Evolutionary conservation across 2,329 filamentous ascomycete species (phyloP), one percentile per base, ranked within the genome.

Genomic region (Phyllosticta citrichinensis): DNA sequence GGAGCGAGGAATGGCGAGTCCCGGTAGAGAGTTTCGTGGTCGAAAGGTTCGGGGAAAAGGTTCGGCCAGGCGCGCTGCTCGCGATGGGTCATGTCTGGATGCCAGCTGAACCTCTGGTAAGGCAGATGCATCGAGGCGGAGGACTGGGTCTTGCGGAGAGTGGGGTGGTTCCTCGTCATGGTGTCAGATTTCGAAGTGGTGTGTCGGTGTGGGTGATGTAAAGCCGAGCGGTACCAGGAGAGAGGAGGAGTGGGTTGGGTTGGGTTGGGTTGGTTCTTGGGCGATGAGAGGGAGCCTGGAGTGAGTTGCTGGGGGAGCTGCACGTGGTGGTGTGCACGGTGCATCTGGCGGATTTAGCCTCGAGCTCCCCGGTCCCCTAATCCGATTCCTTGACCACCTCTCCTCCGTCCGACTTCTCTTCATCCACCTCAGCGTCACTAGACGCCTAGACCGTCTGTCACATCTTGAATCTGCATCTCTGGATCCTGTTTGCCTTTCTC

Each of bases 141-240:
- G 69, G 70, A 40, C 70, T 68, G 22, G 71, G 70, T 56, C 73
- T 70, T 14, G 70, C 67, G 65, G 72, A 73, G 40, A 71, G 71
- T 62, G n/a, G 72, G 72, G 24, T 69, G 67, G 40, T 73, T 75
- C 63, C 68, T 73, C 10, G 73, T 75, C 73, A 75, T 74, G 40
- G 51, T 68, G 56, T 27, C 25, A 35, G 22, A 52, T 20, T 30
- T 27, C 33, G n/a, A n/a, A 5, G 5, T 20, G 20, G 11, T 24
- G 27, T 8, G 47, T 14, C 19, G 27, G 25, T 40, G 50, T 17
- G 11, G 50, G 12, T 17, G 4, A 33, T 54, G 25, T 55, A 52
- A 35, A 30, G 30, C 55, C 56, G 33, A 14, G 5, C 1, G n/a
- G 50, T 22, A 25, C 51, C 24, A 25, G 20, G 14, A 51, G 6